Evolutionary conservation across 2,329 filamentous ascomycete species (phyloP), one percentile per base, ranked within the genome.

Genomic region (Calonectria naviculata): DNA sequence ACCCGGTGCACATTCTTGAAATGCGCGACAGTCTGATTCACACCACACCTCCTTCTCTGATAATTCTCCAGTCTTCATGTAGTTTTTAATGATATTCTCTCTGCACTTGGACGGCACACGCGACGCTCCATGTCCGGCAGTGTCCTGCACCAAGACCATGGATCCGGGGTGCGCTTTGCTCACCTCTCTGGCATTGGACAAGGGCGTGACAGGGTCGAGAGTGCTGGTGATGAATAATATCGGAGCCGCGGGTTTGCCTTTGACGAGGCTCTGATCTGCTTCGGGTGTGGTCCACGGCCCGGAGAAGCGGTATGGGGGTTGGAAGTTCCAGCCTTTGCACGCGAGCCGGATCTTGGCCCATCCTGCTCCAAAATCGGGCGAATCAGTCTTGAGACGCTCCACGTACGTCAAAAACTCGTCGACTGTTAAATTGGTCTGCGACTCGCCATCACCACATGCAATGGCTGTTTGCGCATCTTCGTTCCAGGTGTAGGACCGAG

Each of bases 281-380:
- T 70, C 17, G 1, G 81, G 81, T 1, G 79, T 79, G 6, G 73
- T 76, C 36, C 81, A 84, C 6, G 82, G 82, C 0, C 82, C 82
- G 17, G 74, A 74, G 77, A 85, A 87, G n/a, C 80, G 75, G 81
- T 83, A 86, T 68, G 79, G 81, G 8, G 86, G 80, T 1, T 80
- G 78, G 29, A 84, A 75, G 1, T 38, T 73, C 78, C 86, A 84
- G 5, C 82, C 81, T 0, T 80, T 76, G 79, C 87, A 89, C 7
- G 76, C 69, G 9, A 87, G 72, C 1, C 83, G 83, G 54, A 85
- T 75, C 5, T n/a, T 54, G 17, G 83, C 69, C 84, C 83, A 85
- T 44, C 46, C 42, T 1, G 78, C 71, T 21, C 81, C 84, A 13
- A 83, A 76, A 21, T 81, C 74, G 5, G 75, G 71, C 1, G 83